phyloP scores from a whole-genome alignment of 495 filamentous ascomycete species.

The Stereocaulon alpinum region DNA sequence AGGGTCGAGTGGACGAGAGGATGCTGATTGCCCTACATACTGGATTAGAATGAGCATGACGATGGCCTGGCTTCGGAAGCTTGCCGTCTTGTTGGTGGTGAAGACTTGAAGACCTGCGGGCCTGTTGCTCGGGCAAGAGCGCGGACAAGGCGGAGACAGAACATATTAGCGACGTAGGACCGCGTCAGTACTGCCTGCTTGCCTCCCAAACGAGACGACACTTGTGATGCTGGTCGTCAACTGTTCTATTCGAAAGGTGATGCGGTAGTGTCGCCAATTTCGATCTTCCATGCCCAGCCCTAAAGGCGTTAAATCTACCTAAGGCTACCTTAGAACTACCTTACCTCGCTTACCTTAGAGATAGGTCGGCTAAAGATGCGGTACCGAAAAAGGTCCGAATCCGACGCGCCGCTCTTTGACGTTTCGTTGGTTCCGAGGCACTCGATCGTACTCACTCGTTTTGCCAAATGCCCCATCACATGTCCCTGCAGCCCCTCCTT shows the following conservation, averaged over 20 bases:
- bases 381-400: not conserved
- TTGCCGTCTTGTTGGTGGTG: not conserved
- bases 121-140: not conserved
- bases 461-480: not conserved
- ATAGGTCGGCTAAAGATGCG: not conserved
- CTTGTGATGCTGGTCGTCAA: not conserved
- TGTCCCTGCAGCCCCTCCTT: not conserved
- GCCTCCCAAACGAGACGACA: not conserved
- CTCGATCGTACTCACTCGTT: not conserved
- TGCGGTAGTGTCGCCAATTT: no score
- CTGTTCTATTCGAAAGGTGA: no score
- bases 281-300: not conserved
- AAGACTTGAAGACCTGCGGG: not conserved
- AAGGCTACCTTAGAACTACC: not conserved
- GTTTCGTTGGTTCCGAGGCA: constrained; percentile 5
- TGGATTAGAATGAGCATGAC: not conserved
- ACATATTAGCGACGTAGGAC: not conserved
- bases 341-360: no score
- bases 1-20: constrained; percentile 8
- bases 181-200: not conserved
- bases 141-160: constrained; percentile 7
- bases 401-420: not conserved
- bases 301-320: not conserved
- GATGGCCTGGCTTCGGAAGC: not conserved
- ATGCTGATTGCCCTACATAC: constrained; percentile 7